These are phyloP conservation scores for Akebia trifoliata DNA, from an alignment of 164 flowering plant species.

Conservation along the genomic window DNA sequence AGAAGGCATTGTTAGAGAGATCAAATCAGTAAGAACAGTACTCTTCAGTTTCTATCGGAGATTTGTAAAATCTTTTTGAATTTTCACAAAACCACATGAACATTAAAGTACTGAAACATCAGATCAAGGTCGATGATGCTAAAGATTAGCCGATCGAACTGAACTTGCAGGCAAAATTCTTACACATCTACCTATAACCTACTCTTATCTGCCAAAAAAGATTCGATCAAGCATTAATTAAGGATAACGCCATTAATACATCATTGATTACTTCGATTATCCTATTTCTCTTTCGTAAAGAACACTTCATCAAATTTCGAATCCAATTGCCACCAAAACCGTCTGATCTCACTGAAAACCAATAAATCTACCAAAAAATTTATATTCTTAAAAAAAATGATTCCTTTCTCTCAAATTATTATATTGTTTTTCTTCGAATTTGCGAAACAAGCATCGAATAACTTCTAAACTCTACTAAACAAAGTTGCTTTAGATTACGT, in stretches of 20 bases:
- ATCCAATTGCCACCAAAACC: not conserved
- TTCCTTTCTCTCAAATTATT: conserved; percentile 11
- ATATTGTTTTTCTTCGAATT: conserved; percentile 4
- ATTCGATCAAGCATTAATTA: not conserved
- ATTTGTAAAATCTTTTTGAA: not conserved
- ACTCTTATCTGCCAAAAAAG: not conserved
- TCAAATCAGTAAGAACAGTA: not conserved
- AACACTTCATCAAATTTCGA: conserved; percentile 1
- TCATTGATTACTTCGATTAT: not conserved
- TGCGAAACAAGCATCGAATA: conserved; percentile 15
- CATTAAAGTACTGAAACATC: not conserved
- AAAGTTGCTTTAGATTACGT: conserved; percentile 13
- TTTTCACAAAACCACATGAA: not conserved
- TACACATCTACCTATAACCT: conserved; percentile 1
- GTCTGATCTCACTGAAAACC: conserved; percentile 8
- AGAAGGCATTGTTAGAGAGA: conserved; percentile 31
- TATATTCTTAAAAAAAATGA: conserved; percentile 5
- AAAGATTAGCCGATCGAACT: not conserved
- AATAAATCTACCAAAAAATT: conserved; percentile 3
- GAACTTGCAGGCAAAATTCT: not conserved
- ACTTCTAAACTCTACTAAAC: conserved; percentile 18
- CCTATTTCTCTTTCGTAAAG: not conserved
- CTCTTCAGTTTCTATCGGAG: too few species aligned
- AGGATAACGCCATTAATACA: not conserved
- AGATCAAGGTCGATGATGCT: not conserved